Evolutionary conservation across 2,329 filamentous ascomycete genomes (phyloP).

Genomic region (Fragosphaeria purpurea): DNA sequence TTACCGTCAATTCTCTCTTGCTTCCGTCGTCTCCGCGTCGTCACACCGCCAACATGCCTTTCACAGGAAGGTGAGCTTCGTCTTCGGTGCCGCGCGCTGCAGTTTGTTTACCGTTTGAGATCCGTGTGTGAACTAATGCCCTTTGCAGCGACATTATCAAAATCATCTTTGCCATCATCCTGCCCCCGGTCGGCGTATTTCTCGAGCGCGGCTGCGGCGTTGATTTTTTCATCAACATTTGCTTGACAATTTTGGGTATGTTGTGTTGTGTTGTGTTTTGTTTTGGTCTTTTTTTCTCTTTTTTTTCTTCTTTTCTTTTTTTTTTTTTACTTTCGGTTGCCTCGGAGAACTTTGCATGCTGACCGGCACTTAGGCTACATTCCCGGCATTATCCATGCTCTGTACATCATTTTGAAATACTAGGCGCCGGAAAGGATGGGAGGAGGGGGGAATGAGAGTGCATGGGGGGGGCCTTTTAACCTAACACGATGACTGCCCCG

Average conservation of each 20-base stretch:
- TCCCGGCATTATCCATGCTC: conserved; percentile 81
- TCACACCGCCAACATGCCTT: conserved; percentile 37
- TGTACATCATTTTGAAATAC: conserved; percentile 90
- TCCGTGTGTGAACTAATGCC: no score
- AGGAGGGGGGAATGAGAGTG: not conserved
- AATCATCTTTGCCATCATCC: conserved; percentile 76
- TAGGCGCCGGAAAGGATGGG: conserved; percentile 31
- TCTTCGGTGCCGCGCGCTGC: not conserved
- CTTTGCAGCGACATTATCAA: conserved; percentile 45
- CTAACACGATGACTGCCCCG: no score
- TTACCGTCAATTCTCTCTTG: no score
- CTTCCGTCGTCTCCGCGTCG: no score
- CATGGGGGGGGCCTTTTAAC: not conserved
- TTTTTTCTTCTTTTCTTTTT: no score
- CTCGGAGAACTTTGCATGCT: no score
- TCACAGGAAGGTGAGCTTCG: conserved; percentile 44
- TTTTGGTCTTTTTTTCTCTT: not conserved
- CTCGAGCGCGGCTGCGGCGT: conserved; percentile 83
- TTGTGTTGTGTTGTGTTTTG: not conserved
- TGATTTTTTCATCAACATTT: conserved; percentile 86
- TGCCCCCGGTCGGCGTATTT: conserved; percentile 87
- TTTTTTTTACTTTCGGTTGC: not conserved
- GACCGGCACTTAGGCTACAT: conserved; percentile 37
- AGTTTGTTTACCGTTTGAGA: no score
- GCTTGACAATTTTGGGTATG: conserved; percentile 63